Evolutionary conservation across 768 basidiomycete genomes (phyloP).

Genomic region (Amanita exitialis): DNA sequence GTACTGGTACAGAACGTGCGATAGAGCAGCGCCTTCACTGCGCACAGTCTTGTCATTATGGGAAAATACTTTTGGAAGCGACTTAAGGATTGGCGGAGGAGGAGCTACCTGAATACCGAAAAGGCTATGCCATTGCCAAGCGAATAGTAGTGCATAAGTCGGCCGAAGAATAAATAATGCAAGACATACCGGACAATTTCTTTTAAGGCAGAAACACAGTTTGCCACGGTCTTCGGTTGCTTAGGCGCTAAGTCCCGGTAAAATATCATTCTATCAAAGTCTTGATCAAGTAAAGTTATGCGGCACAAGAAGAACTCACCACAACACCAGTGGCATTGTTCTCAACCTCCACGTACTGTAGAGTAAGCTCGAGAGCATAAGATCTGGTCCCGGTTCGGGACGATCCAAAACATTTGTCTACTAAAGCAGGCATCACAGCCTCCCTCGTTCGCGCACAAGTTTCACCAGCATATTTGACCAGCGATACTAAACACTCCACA

Average conservation of each 20-base stretch:
- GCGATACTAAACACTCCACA: slow-evolving; percentile 75
- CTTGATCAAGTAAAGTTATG: slow-evolving; percentile 5
- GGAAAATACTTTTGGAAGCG: slow-evolving; percentile 85
- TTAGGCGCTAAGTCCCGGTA: slow-evolving; percentile 85
- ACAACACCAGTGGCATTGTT: slow-evolving; percentile 81
- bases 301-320: slow-evolving; percentile 44
- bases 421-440: slow-evolving; percentile 78
- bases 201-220: slow-evolving; percentile 64
- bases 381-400: slow-evolving; percentile 83
- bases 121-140: slow-evolving; percentile 28
- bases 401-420: slow-evolving; percentile 94
- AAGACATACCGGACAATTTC: slow-evolving; percentile 71
- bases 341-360: slow-evolving; percentile 92
- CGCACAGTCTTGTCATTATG: slow-evolving; percentile 95
- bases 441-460: slow-evolving; percentile 73
- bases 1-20: slow-evolving; percentile 73
- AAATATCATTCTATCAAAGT: slow-evolving; percentile 51
- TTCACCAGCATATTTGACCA: slow-evolving; percentile 91
- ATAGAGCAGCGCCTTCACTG: slow-evolving; percentile 76
- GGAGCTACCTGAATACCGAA: slow-evolving; percentile 76
- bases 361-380: slow-evolving; percentile 74
- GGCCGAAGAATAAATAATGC: background rate
- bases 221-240: slow-evolving; percentile 89
- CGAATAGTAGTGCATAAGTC: background rate
- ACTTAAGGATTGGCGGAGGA: slow-evolving; percentile 73